phyloP scores from a whole-genome alignment of 148 eudicot genomes.

The Fagopyrum esculentum region DNA sequence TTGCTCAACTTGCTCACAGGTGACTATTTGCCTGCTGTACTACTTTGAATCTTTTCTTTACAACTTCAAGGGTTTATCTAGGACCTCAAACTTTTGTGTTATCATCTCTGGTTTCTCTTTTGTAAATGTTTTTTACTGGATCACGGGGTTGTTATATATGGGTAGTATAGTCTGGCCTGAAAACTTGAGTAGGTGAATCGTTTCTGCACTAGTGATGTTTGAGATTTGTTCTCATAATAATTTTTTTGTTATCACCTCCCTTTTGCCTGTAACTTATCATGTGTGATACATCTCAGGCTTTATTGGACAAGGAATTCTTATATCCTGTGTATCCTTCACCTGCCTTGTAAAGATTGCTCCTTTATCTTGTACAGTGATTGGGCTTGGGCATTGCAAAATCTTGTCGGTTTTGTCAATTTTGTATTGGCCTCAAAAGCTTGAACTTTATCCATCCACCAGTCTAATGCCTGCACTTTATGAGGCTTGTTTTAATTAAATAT shows the following conservation, averaged over 20 bases:
- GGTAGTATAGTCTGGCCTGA: not conserved
- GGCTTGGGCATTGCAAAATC: not conserved
- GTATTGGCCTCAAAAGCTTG: not conserved
- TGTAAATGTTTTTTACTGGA: not conserved
- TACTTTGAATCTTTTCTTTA: not conserved
- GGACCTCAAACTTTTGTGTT: not conserved
- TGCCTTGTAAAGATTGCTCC: no score
- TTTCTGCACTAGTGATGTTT: not conserved
- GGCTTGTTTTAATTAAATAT: no score
- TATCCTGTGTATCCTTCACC: no score
- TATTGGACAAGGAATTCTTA: no score
- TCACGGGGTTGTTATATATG: not conserved
- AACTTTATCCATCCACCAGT: not conserved
- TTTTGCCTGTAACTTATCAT: not conserved
- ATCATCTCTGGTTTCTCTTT: not conserved
- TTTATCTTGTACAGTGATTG: not conserved
- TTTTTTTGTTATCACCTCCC: not conserved
- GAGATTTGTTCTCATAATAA: not conserved
- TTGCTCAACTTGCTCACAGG: constrained; percentile 77
- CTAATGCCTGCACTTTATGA: no score
- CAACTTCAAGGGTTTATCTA: not conserved
- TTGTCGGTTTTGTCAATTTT: not conserved
- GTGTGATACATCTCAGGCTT: no score
- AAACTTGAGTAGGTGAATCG: not conserved
- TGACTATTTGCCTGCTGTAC: constrained; percentile 18